Percentiles rank a stretch among this genome's conserved stretches.
Evolutionary conservation across 1,284 basidiomycete genomes (phyloP).

Genomic region (Papiliotrema nemorosa): DNA sequence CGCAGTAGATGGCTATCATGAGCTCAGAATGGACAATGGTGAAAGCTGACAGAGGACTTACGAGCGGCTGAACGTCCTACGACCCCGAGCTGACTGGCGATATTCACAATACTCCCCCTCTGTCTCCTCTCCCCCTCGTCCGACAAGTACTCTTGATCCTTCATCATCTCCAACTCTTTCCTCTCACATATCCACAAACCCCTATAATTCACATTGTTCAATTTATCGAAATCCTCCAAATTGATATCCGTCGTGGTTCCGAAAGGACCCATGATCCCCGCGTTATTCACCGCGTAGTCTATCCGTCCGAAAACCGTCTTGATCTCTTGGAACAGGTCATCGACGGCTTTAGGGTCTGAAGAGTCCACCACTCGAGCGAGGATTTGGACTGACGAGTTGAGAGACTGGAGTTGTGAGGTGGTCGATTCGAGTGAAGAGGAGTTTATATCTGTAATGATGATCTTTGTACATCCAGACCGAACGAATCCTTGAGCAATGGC

Average conservation of each 20-base stretch:
- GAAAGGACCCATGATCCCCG: slow-evolving; percentile 23
- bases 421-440: slow-evolving; percentile 10
- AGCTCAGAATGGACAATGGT: not conserved
- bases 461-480: slow-evolving; percentile 11
- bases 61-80: slow-evolving; percentile 21
- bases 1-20: slow-evolving; percentile 17
- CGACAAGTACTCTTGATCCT: slow-evolving; percentile 12
- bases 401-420: slow-evolving; percentile 2
- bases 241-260: slow-evolving; percentile 4
- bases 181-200: slow-evolving; percentile 23
- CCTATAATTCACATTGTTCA: slow-evolving; percentile 30
- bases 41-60: slow-evolving; percentile 8
- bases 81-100: slow-evolving; percentile 1
- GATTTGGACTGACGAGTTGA: slow-evolving; percentile 3
- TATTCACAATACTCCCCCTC: slow-evolving; percentile 4
- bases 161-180: slow-evolving; percentile 25
- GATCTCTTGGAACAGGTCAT: slow-evolving; percentile 14
- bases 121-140: slow-evolving; percentile 12
- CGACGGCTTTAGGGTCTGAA: slow-evolving; percentile 13
- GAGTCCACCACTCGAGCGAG: slow-evolving; percentile 17
- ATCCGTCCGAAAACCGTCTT: slow-evolving; percentile 23
- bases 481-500: slow-evolving; percentile 24
- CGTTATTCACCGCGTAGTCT: slow-evolving; percentile 38
- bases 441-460: slow-evolving; percentile 25
- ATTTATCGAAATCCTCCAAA: slow-evolving; percentile 27